These are phyloP conservation scores for Diaporthe sp. DNA, from an alignment of 2,329 filamentous ascomycete genomes.

Conservation along the genomic window DNA sequence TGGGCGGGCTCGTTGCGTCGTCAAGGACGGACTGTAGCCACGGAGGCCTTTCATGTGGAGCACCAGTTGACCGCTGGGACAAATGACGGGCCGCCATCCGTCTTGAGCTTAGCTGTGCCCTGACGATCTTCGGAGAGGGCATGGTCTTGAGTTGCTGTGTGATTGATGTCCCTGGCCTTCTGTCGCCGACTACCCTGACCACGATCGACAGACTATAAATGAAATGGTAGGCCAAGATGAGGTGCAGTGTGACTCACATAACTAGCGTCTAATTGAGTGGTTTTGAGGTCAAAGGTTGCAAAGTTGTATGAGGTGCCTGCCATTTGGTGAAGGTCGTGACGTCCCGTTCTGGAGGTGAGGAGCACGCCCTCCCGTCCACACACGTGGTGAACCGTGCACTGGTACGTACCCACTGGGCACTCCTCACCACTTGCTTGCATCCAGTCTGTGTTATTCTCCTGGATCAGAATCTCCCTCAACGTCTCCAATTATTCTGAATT, in stretches of 20 bases:
- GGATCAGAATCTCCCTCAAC: too few species aligned
- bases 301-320: background rate
- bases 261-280: background rate
- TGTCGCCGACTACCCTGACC: background rate
- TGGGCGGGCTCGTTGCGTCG: constrained; percentile 39
- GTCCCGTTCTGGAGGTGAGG: background rate
- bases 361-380: background rate
- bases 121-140: constrained; percentile 18
- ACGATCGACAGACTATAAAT: background rate
- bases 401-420: constrained; percentile 8
- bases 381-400: constrained; percentile 17
- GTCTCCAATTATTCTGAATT: background rate
- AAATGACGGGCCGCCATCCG: constrained; percentile 4
- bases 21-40: constrained; percentile 42
- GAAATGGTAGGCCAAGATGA: background rate
- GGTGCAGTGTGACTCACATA: constrained; percentile 3
- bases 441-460: too few species aligned
- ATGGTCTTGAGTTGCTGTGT: constrained; percentile 30
- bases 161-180: constrained; percentile 14
- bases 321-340: background rate
- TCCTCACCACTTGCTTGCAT: background rate
- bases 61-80: constrained; percentile 2
- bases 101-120: background rate
- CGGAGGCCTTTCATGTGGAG: constrained; percentile 31
- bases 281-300: background rate